Evolutionary conservation across 2,329 filamentous ascomycete species (phyloP).

Genomic region (Fusarium bactridioides): DNA sequence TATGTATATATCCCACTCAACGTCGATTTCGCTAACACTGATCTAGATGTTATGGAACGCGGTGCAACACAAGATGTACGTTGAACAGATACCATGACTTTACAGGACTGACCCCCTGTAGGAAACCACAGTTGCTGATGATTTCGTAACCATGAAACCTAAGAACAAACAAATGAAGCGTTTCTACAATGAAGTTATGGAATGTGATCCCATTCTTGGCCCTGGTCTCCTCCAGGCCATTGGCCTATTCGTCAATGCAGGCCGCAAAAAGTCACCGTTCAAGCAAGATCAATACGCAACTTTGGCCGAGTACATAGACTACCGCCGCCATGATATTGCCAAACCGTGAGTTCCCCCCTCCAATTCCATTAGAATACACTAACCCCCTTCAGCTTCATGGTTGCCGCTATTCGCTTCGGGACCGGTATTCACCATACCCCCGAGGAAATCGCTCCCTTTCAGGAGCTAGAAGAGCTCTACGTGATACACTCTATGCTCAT

Average conservation of each 20-base stretch:
- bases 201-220: constrained; percentile 8
- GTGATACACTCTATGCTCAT: constrained; percentile 1
- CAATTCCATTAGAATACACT: accelerated
- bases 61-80: constrained; percentile 14
- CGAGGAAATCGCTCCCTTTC: constrained; percentile 1
- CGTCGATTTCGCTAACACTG: background rate
- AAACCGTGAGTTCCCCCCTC: background rate
- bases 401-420: constrained; percentile 17
- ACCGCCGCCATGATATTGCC: constrained; percentile 8
- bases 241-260: constrained; percentile 1
- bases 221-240: background rate
- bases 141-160: constrained; percentile 7
- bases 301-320: background rate
- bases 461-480: constrained; percentile 9
- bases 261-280: constrained; percentile 10
- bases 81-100: accelerated
- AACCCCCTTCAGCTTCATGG: background rate
- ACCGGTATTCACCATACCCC: background rate
- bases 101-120: background rate
- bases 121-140: constrained; percentile 16
- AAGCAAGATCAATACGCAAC: constrained; percentile 15
- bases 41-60: constrained; percentile 17
- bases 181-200: background rate
- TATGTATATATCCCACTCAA: background rate
- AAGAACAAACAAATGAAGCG: constrained; percentile 12